Conservation (phyloP, 2,329 filamentous ascomycete genomes). For the Cordyceps sp. region DNA sequence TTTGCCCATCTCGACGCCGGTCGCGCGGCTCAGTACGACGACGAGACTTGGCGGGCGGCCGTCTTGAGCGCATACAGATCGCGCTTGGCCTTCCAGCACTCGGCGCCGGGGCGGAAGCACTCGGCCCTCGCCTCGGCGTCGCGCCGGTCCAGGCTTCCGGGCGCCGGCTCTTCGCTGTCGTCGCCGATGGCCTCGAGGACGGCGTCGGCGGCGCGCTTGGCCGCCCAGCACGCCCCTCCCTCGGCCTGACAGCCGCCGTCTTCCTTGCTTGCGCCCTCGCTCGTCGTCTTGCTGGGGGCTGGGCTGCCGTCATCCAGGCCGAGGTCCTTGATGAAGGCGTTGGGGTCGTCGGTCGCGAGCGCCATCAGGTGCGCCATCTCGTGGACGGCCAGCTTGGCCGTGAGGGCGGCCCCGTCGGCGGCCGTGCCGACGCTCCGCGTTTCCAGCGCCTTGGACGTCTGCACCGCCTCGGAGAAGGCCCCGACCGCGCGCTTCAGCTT, state of each 20-base stretch:
- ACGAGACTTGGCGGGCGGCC: slow-evolving; percentile 12
- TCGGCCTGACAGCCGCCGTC: slow-evolving; percentile 3
- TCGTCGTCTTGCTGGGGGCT: slow-evolving; percentile 9
- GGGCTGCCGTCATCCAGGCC: no score
- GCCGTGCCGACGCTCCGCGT: slow-evolving; percentile 15
- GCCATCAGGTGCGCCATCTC: no score
- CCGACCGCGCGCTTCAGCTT: slow-evolving; percentile 14
- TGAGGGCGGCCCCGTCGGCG: slow-evolving; percentile 17
- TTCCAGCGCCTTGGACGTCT: slow-evolving; percentile 8
- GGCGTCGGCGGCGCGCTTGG: slow-evolving; percentile 16
- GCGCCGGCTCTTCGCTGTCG: slow-evolving; percentile 1
- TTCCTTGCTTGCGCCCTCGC: slow-evolving; percentile 6
- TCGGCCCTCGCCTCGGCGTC: not conserved
- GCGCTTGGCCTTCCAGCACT: slow-evolving; percentile 13
- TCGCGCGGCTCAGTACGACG: no score
- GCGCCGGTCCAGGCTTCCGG: no score
- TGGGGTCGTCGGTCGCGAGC: no score
- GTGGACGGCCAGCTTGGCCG: slow-evolving; percentile 20
- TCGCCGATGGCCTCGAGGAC: slow-evolving; percentile 14
- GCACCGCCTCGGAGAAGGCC: slow-evolving; percentile 8
- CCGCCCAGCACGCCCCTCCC: slow-evolving; percentile 17
- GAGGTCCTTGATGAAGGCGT: no score
- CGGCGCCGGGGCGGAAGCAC: slow-evolving; percentile 3
- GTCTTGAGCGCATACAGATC: slow-evolving; percentile 10
- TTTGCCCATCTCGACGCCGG: no score